Evolutionary conservation across 805 yeast species (phyloP).

Genomic region (Blastobotrys americana): DNA sequence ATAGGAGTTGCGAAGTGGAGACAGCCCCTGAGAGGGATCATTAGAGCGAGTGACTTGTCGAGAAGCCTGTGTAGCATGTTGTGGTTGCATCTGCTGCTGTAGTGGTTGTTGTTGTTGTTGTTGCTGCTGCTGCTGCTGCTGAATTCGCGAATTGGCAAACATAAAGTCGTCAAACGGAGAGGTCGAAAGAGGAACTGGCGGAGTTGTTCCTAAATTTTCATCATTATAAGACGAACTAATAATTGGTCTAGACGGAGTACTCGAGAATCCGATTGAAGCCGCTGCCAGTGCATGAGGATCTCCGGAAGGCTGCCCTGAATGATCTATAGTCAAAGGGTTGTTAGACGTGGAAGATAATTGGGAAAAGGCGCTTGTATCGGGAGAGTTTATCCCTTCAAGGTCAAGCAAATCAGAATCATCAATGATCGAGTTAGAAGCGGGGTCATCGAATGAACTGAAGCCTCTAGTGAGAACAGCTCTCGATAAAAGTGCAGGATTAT

Average conservation of each 20-base stretch:
- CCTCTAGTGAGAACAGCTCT: slow-evolving; percentile 15
- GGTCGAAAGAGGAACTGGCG: slow-evolving; percentile 24
- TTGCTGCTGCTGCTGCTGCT: slow-evolving; percentile 9
- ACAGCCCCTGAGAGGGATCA: slow-evolving; percentile 7
- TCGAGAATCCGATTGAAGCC: slow-evolving; percentile 13
- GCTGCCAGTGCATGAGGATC: slow-evolving; percentile 13
- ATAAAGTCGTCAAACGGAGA: slow-evolving; percentile 28
- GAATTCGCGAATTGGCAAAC: slow-evolving; percentile 8
- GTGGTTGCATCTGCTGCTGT: too few species aligned
- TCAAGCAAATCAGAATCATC: slow-evolving; percentile 24
- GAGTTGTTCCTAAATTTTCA: slow-evolving; percentile 17
- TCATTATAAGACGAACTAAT: neutral
- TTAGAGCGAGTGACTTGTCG: slow-evolving; percentile 11
- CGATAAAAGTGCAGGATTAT: slow-evolving; percentile 9
- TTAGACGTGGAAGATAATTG: slow-evolving; percentile 2
- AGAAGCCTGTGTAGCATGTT: neutral
- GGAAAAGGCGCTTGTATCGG: slow-evolving; percentile 12
- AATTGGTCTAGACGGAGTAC: slow-evolving; percentile 5
- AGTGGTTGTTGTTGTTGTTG: slow-evolving; percentile 10
- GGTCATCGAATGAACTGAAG: slow-evolving; percentile 13
- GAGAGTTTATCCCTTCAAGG: slow-evolving; percentile 18
- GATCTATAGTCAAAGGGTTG: slow-evolving; percentile 8
- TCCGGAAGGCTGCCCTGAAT: slow-evolving; percentile 4
- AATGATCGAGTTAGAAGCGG: slow-evolving; percentile 14
- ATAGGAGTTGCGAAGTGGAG: slow-evolving; percentile 7